Evolutionary conservation across 2,329 filamentous ascomycete species (phyloP).

Genomic region (Claviceps sp.): DNA sequence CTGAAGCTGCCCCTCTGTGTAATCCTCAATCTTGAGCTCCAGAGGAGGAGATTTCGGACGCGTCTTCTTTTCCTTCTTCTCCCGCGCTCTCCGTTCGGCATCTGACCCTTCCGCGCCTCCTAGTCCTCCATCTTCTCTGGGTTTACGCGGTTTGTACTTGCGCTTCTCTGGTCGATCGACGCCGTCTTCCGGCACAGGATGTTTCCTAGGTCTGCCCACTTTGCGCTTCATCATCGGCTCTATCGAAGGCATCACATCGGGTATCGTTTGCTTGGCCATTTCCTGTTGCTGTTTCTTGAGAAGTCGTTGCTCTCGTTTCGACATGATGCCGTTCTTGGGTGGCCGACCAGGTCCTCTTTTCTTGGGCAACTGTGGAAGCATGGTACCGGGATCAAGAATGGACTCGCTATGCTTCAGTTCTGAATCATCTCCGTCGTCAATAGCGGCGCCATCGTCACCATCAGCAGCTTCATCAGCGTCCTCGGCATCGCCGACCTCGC

Average conservation of each 20-base stretch:
- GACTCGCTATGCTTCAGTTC: constrained; percentile 16
- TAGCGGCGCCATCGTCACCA: constrained; percentile 12
- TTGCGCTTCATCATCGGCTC: constrained; percentile 48
- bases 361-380: constrained; percentile 38
- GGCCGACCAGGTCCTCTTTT: constrained; percentile 68
- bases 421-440: constrained; percentile 8
- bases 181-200: constrained; percentile 44
- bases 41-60: constrained; percentile 47
- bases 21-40: constrained; percentile 40
- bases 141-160: constrained; percentile 51
- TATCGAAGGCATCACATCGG: constrained; percentile 28
- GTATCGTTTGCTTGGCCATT: constrained; percentile 36
- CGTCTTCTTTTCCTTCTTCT: constrained; percentile 47
- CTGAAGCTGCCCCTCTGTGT: constrained; percentile 43
- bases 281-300: constrained; percentile 43
- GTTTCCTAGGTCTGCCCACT: constrained; percentile 51
- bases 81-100: constrained; percentile 39
- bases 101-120: constrained; percentile 35
- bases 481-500: constrained; percentile 8
- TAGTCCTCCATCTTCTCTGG: constrained; percentile 38
- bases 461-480: constrained; percentile 7
- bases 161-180: constrained; percentile 46
- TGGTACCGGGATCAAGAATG: constrained; percentile 19
- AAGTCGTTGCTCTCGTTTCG: constrained; percentile 56
- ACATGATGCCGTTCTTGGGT: constrained; percentile 74